Evolutionary conservation across 768 basidiomycete genomes (phyloP).

Genomic region (Pisolithus tinctorius): DNA sequence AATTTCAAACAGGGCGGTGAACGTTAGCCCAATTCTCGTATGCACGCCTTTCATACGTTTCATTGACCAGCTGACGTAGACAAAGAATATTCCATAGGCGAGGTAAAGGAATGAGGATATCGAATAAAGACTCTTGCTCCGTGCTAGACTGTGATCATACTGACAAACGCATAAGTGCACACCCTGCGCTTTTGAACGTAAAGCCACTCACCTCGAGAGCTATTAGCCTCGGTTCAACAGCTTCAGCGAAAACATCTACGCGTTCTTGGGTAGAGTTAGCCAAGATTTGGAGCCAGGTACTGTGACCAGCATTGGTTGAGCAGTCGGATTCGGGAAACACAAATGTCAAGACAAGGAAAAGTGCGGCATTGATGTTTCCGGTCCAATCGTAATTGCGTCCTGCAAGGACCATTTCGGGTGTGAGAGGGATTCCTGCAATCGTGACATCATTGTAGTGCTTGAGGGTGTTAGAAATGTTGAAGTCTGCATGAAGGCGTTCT

Average conservation of each 20-base stretch:
- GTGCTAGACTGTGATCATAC: conserved; percentile 48
- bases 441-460: conserved; percentile 45
- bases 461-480: conserved; percentile 54
- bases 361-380: conserved; percentile 55
- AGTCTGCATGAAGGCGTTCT: conserved; percentile 43
- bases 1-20: conserved; percentile 90
- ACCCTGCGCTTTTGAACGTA: conserved; percentile 9
- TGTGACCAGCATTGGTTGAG: conserved; percentile 52
- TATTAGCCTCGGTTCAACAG: conserved; percentile 37
- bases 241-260: conserved; percentile 32
- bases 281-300: conserved; percentile 56
- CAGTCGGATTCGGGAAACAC: conserved; percentile 77
- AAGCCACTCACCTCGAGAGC: conserved; percentile 34
- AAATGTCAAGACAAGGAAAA: conserved; percentile 73
- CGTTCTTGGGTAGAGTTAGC: conserved; percentile 32
- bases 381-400: conserved; percentile 50
- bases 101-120: conserved; percentile 68
- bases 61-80: conserved; percentile 72
- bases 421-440: conserved; percentile 57
- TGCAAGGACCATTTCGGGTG: conserved; percentile 71
- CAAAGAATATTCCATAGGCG: conserved; percentile 69
- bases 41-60: conserved; percentile 79
- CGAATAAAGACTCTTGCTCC: conserved; percentile 43
- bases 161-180: conserved; percentile 16
- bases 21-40: conserved; percentile 83